A percentile compares a stretch with the other conserved stretches of the same genome.
phyloP scores from a whole-genome alignment of 257 asterid genomes.

The Agastache rugosa region DNA sequence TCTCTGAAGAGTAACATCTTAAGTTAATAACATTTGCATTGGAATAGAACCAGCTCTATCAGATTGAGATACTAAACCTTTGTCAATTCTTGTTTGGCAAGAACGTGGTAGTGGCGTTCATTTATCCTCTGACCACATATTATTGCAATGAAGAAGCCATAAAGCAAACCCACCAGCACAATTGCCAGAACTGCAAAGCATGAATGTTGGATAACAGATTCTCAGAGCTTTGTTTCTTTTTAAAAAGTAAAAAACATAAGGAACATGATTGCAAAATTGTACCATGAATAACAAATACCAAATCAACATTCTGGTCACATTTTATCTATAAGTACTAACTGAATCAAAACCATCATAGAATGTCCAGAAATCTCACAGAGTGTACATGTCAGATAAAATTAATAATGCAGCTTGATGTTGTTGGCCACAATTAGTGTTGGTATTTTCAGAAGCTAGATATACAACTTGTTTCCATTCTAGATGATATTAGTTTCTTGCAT shows the following conservation, averaged over 20 bases:
- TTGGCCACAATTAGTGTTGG: neutral
- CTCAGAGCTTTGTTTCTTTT: neutral
- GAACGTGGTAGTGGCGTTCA: constrained; percentile 98
- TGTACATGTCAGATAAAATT: neutral
- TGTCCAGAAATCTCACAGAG: neutral
- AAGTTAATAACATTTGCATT: neutral
- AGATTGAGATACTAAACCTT: constrained; percentile 57
- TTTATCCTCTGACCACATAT: constrained; percentile 95
- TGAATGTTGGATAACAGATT: neutral
- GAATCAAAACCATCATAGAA: neutral
- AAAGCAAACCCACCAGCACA: constrained; percentile 94
- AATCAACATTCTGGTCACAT: neutral
- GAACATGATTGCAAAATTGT: neutral
- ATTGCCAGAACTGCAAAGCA: constrained; percentile 81
- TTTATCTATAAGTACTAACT: too few relatives aligned
- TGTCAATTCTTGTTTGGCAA: constrained; percentile 95
- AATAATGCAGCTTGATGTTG: neutral
- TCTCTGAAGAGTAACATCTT: too few relatives aligned
- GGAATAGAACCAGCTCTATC: neutral
- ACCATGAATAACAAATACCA: neutral
- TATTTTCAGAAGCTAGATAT: constrained; percentile 1
- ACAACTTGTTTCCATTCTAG: neutral
- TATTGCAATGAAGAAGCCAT: constrained; percentile 97
- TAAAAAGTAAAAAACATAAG: neutral
- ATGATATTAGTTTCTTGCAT: constrained; percentile 12